These are phyloP conservation scores for Brachypodium distachyon DNA, from an alignment of 202 grass and related monocot genomes.

Conservation along the genomic window DNA sequence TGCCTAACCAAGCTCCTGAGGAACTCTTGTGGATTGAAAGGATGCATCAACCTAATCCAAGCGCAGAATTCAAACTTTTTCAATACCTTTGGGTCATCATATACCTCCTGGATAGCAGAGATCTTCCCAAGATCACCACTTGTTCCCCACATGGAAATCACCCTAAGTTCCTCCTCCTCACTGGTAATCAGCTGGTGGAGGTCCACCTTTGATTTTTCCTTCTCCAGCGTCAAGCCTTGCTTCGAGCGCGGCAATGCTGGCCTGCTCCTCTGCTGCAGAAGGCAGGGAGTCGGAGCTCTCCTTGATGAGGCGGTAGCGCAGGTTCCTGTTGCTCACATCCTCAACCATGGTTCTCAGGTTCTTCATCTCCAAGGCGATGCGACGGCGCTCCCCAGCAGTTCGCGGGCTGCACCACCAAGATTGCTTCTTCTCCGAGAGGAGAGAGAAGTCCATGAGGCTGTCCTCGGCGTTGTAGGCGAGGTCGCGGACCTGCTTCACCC, in stretches of 20 bases:
- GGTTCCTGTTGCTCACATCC: conserved; percentile 7
- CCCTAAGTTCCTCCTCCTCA: neutral
- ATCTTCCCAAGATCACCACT: neutral
- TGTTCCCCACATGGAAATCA: neutral
- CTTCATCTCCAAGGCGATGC: neutral
- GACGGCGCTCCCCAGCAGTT: neutral
- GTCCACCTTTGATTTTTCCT: neutral
- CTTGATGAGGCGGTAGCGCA: neutral
- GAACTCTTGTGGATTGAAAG: neutral
- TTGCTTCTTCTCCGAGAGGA: neutral
- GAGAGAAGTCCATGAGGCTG: neutral
- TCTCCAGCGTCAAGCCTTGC: no score
- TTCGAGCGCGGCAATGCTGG: neutral
- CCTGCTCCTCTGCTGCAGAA: neutral
- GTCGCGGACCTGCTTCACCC: conserved; percentile 9
- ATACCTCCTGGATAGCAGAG: neutral
- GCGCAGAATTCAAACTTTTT: neutral
- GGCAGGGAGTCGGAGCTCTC: neutral
- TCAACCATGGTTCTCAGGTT: neutral
- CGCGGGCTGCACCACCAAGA: neutral
- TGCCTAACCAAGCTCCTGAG: neutral
- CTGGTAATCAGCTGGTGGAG: neutral
- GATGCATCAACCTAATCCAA: neutral
- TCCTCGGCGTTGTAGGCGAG: conserved; percentile 24
- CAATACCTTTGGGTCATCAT: neutral